Conservation (phyloP, 2,329 filamentous ascomycete species). For the Pseudogymnoascus destructans region DNA sequence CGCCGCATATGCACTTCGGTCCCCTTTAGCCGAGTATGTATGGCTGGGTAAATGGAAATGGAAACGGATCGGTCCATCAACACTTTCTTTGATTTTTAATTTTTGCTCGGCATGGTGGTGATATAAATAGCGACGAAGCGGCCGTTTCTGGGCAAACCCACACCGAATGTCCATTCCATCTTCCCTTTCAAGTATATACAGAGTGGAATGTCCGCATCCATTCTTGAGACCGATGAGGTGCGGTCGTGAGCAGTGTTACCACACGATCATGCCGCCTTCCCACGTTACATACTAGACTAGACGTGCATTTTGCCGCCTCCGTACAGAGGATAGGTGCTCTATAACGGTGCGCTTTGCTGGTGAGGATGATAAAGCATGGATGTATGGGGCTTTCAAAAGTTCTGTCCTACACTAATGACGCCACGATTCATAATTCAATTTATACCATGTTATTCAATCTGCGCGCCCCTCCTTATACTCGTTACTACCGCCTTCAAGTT, state of each 20-base stretch:
- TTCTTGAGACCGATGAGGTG: not conserved
- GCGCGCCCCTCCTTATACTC: too few relatives aligned
- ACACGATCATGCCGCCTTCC: constrained; percentile 1
- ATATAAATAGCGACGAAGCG: not conserved
- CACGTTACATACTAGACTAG: not conserved
- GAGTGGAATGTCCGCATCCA: not conserved
- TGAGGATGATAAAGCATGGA: constrained; percentile 3
- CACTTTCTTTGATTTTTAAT: not conserved
- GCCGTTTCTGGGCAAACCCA: not conserved
- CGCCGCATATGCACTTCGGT: not conserved
- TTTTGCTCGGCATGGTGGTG: not conserved
- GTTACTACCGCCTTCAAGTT: too few relatives aligned
- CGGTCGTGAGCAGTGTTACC: not conserved
- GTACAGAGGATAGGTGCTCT: not conserved
- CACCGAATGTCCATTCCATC: not conserved
- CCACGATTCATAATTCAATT: too few relatives aligned
- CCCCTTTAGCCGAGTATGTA: not conserved
- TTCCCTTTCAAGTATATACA: not conserved
- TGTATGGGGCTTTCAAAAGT: too few relatives aligned
- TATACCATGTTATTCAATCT: too few relatives aligned
- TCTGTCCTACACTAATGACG: too few relatives aligned
- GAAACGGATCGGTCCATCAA: not conserved
- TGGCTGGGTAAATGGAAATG: not conserved
- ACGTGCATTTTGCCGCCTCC: not conserved
- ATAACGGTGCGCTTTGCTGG: not conserved